These are phyloP conservation scores for Cryphonectria carpinicola DNA, from an alignment of 2,329 filamentous ascomycete genomes.

Conservation along the genomic window DNA sequence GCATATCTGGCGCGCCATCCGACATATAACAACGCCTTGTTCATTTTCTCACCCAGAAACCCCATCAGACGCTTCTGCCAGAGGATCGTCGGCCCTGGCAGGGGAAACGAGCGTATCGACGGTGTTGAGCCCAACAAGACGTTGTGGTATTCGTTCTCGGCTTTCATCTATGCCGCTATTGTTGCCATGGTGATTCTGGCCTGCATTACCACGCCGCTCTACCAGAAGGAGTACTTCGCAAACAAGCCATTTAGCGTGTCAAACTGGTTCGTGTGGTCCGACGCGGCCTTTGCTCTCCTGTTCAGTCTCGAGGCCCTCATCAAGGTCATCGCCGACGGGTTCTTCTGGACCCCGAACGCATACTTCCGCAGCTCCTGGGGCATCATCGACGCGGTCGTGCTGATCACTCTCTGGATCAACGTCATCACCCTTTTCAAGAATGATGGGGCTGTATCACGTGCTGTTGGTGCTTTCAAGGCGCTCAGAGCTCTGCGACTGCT, in stretches of 20 bases:
- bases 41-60: constrained; percentile 80
- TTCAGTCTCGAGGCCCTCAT: constrained; percentile 87
- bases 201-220: constrained; percentile 91
- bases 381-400: constrained; percentile 88
- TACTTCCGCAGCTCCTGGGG: constrained; percentile 98
- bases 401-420: constrained; percentile 94
- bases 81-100: constrained; percentile 85
- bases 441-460: constrained; percentile 83
- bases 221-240: constrained; percentile 84
- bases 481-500: constrained; percentile 86
- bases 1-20: constrained; percentile 88
- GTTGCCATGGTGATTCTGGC: constrained; percentile 97
- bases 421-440: constrained; percentile 81
- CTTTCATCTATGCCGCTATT: constrained; percentile 90
- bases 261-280: constrained; percentile 96
- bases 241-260: constrained; percentile 58
- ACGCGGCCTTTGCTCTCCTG: constrained; percentile 83
- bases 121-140: constrained; percentile 87
- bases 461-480: constrained; percentile 96
- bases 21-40: constrained; percentile 90
- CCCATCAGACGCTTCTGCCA: constrained; percentile 83
- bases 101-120: constrained; percentile 84
- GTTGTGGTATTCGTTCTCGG: constrained; percentile 91
- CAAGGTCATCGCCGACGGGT: constrained; percentile 93
- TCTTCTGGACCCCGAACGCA: constrained; percentile 96